A percentile compares a stretch with the other conserved stretches of the same genome.
phyloP scores from a whole-genome alignment of 2,329 filamentous ascomycete species.

The Sarocladium kiliense region DNA sequence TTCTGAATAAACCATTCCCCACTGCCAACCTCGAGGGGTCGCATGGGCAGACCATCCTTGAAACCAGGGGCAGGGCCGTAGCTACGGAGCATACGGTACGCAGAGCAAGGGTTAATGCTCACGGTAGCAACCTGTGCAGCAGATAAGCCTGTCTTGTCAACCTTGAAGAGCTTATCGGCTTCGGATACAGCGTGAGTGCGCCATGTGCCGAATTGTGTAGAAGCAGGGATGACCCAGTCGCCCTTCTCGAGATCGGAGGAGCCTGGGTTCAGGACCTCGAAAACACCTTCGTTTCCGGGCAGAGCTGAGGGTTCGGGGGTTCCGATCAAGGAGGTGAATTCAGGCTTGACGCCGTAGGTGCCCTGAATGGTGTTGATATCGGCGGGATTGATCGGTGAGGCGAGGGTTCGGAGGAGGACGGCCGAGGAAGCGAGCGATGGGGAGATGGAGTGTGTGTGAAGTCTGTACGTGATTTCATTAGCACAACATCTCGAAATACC shows the following conservation, averaged over 20 bases:
- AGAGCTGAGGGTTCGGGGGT: conserved; percentile 72
- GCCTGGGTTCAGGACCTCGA: conserved; percentile 75
- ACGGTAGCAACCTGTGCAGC: conserved; percentile 81
- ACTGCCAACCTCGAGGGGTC: conserved; percentile 38
- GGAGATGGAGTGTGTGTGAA: conserved; percentile 73
- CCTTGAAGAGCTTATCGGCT: conserved; percentile 54
- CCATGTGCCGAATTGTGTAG: conserved; percentile 87
- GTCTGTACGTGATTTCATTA: conserved; percentile 28
- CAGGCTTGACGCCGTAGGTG: conserved; percentile 82
- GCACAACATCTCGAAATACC: background rate
- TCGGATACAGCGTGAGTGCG: conserved; percentile 78
- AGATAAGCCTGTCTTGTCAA: conserved; percentile 67
- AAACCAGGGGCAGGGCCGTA: conserved; percentile 52
- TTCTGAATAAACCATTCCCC: conserved; percentile 96
- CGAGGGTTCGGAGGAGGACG: conserved; percentile 80
- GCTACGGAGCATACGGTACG: conserved; percentile 86
- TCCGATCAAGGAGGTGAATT: conserved; percentile 70
- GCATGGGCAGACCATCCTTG: conserved; percentile 40
- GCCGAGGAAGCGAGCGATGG: conserved; percentile 60
- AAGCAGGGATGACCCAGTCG: conserved; percentile 90
- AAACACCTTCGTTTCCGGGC: conserved; percentile 87
- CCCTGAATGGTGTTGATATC: conserved; percentile 98
- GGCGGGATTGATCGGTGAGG: conserved; percentile 90
- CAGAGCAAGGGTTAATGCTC: conserved; percentile 87
- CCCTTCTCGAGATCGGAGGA: conserved; percentile 55